Evolutionary conservation across 176 grass and related monocot genomes (phyloP), one percentile per base, ranked within the genome.

Genomic region (Lolium multiflorum): DNA sequence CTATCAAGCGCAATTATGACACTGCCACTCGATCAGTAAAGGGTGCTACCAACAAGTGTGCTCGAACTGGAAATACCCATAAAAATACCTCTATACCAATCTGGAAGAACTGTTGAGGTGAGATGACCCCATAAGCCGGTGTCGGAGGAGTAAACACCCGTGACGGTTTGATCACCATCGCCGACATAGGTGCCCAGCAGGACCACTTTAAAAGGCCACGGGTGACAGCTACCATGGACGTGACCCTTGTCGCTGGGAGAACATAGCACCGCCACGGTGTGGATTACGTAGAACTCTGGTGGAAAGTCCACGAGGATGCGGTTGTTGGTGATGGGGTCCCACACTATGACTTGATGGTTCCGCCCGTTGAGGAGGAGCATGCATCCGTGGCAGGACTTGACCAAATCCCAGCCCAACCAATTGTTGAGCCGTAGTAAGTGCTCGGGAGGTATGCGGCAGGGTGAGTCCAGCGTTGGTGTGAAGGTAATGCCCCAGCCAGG

Each of bases 221-320:
- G 58, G 51, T 56, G 75, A 28, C 74, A 54, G 7, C 16, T 28
- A 0, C 49, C 17, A 15, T 77, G 50, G 9, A 7, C 75, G 52
- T 77, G 74, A 9, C 51, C 75, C 2, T 77, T 15, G 17, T 41
- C 52, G 51, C 9, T 17, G 1, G 9, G 8, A 9, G 50, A 26
- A 6, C 76, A 59, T 18, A 78, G 76, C 54, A 78, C 76, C 35
- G 57, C 57, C 57, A 7, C 57, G 3, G 57, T 60, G 57, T 60
- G 9, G 2, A 60, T 60, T 22, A 0, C 3, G 4, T 0, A 4
- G 76, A 78, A 57, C 11, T 1, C 10, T 18, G 10, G 11, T 1
- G 52, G 52, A 4, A 14, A 0, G 18, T 10, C 52, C 35, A 78
- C 76, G 5, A 13, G 20, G 31, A 5, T 5, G 76, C 1, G 18